A percentile compares a stretch with the other conserved stretches of the same genome.
phyloP scores from a whole-genome alignment of 2,329 filamentous ascomycete genomes.

The Emmonsia crescens region DNA sequence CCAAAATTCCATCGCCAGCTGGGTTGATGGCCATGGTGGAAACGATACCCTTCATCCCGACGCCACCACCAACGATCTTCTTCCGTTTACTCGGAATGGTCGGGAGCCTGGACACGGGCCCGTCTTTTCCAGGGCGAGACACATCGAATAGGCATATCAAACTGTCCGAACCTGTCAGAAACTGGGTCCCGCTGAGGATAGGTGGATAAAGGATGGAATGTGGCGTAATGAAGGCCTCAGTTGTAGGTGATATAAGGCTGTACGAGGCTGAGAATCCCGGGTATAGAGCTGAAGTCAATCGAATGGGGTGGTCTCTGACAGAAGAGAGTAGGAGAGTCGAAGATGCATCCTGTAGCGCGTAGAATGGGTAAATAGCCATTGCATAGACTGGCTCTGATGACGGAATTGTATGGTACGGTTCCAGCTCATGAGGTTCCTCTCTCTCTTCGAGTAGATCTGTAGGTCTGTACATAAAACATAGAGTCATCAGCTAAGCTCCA shows the following conservation, averaged over 20 bases:
- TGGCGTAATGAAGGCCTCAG: conserved; percentile 46
- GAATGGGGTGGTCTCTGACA: conserved; percentile 45
- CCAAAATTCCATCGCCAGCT: conserved; percentile 38
- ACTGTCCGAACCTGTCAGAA: conserved; percentile 48
- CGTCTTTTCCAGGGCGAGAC: conserved; percentile 33
- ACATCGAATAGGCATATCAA: conserved; percentile 48
- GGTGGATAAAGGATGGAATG: conserved; percentile 44
- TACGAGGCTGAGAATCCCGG: conserved; percentile 42
- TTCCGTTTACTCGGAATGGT: conserved; percentile 42
- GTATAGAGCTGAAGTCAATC: conserved; percentile 44
- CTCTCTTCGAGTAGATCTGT: conserved; percentile 37
- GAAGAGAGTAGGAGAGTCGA: conserved; percentile 43
- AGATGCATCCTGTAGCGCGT: conserved; percentile 39
- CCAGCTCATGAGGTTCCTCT: conserved; percentile 27
- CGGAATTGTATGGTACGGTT: conserved; percentile 36
- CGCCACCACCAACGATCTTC: conserved; percentile 35
- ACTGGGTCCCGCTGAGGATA: conserved; percentile 36
- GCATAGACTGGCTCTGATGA: conserved; percentile 43
- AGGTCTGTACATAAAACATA: conserved; percentile 25
- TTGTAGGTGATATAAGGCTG: conserved; percentile 43
- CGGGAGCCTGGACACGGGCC: conserved; percentile 35
- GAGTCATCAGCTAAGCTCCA: not conserved
- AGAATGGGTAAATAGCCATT: conserved; percentile 45
- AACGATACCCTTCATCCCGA: conserved; percentile 47
- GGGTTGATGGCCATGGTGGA: conserved; percentile 40